A percentile compares a stretch with the other conserved stretches of the same genome.
These are phyloP conservation scores for Sporothrix protearum DNA, from an alignment of 2,329 filamentous ascomycete genomes.

Conservation along the genomic window DNA sequence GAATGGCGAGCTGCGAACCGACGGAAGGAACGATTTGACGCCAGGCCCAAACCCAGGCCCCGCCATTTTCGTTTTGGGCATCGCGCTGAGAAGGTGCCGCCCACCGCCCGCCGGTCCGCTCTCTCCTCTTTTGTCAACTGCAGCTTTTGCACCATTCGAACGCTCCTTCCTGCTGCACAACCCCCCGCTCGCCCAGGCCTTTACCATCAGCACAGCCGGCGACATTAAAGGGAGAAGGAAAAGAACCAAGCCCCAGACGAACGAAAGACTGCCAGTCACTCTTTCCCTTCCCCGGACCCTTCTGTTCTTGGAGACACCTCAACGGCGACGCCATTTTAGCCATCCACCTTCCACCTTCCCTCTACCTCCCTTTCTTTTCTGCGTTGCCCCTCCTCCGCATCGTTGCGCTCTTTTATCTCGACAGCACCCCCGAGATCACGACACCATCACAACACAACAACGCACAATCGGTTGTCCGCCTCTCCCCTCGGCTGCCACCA, in stretches of 20 bases:
- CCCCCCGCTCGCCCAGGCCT: not conserved
- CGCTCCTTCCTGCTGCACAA: not conserved
- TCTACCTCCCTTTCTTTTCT: not conserved
- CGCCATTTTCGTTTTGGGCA: constrained; percentile 15
- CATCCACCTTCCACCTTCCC: not conserved
- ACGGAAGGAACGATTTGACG: not conserved
- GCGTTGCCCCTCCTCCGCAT: not conserved
- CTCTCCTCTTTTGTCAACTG: not conserved
- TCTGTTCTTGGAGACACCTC: not conserved
- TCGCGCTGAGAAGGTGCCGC: not conserved
- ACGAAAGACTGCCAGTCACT: not conserved
- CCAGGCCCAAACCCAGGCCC: not conserved
- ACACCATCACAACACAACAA: not conserved
- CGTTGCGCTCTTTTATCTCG: not conserved
- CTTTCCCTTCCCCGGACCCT: not conserved
- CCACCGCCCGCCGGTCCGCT: not conserved
- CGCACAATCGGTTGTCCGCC: not conserved
- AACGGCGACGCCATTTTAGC: not conserved
- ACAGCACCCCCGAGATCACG: not conserved
- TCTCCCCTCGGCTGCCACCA: not conserved
- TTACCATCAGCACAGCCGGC: not conserved
- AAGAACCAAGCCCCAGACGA: not conserved
- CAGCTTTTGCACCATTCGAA: not conserved
- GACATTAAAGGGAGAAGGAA: not conserved
- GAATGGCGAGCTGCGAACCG: not conserved